Evolutionary conservation across 805 yeast species (phyloP).

Genomic region (Barnettozyma populi): DNA sequence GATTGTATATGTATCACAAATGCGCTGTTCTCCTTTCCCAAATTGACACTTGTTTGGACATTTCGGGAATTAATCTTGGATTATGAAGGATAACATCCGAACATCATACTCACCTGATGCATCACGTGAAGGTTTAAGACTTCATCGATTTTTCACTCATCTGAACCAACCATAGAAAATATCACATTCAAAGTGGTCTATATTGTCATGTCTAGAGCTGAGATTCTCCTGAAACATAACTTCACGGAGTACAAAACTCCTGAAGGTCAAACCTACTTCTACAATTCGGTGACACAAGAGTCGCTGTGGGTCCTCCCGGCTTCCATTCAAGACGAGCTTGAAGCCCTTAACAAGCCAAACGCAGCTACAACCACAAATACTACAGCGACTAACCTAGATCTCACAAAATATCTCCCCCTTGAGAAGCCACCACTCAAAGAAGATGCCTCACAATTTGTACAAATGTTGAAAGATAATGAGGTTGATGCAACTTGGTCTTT

Average conservation of each 20-base stretch:
- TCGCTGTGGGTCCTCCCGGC: conserved; percentile 81
- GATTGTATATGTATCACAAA: not conserved
- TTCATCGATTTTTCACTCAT: not conserved
- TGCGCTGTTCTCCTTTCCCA: not conserved
- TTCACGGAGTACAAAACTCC: conserved; percentile 49
- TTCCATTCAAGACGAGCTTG: conserved; percentile 31
- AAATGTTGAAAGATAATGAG: conserved; percentile 45
- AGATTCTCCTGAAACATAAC: conserved; percentile 36
- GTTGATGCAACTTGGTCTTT: conserved; percentile 79
- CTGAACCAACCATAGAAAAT: not conserved
- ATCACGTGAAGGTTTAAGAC: not conserved
- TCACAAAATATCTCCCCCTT: conserved; percentile 5
- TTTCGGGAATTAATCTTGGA: not conserved
- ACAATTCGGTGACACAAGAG: conserved; percentile 54
- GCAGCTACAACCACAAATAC: not conserved
- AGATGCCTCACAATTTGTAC: conserved; percentile 41
- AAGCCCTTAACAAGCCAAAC: conserved; percentile 3
- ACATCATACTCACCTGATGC: not conserved
- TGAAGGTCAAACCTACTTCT: conserved; percentile 64
- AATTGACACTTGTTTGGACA: not conserved
- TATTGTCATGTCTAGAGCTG: not conserved
- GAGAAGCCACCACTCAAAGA: conserved; percentile 26
- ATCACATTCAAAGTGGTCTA: not conserved
- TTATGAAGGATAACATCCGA: not conserved
- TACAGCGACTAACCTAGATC: conserved; percentile 5